Evolutionary conservation across 495 filamentous ascomycete species (phyloP), one percentile per base, ranked within the genome.

Genomic region (Geoglossum glabrum): DNA sequence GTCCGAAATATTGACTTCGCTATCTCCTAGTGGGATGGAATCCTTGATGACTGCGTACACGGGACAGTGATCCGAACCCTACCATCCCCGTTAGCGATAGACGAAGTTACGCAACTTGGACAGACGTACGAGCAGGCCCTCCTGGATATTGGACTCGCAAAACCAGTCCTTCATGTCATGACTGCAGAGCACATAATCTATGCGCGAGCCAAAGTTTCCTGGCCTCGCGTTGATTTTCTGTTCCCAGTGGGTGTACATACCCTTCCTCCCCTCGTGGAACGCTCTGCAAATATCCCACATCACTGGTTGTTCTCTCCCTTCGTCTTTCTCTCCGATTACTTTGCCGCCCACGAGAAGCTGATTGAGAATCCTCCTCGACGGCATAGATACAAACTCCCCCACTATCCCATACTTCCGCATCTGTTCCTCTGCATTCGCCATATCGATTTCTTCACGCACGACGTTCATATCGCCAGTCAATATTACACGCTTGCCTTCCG

Each of bases 221-320:
- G 92, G 92, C 36, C 92, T 76, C 23, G 84, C 83, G 67, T 93
- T 93, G 62, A 85, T 84, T 65, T 80, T 83, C 57, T 85, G 83
- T 59, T 94, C 86, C 89, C 89, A 90, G 66, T 90, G 95, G 7
- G 92, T 98, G 68, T 86, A 97, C 92, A 98, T 98, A 49, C 90
- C 88, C 58, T 73, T 73, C 6, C 92, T 79, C 33, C 70, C 70
- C 1, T 86, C 83, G 66, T 95, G 86, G 64, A 90, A 92, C 28
- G 79, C 80, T 58, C 92, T 76, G 66, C 86, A 90, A 52, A 93
- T 78, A 73, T 98, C 92, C 75, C 83, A 82, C 59, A 98, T 72
- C 9, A 89, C 77, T 3, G 89, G 80, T 34, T 78, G 60, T 62
- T 90, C 85, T 59, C 87, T 78, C 2, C 79, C 83, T 59, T 79